Base-by-base conservation (phyloP, 129 eudicot genomes). In the Centella asiatica region DNA sequence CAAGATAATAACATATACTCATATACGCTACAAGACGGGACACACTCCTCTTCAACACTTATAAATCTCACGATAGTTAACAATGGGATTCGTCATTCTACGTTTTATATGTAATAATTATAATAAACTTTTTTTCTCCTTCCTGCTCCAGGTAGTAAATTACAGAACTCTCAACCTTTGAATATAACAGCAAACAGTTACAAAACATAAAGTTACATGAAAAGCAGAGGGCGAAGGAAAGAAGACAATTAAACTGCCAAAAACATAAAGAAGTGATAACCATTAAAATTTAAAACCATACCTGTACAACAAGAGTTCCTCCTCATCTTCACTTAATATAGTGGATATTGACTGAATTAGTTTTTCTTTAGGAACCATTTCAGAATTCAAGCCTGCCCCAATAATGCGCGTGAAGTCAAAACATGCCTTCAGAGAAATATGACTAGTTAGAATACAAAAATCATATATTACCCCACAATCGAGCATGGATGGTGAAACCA, bases 401-500 rank as follows among this genome's bases (percentile, higher is more conserved):
- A 80, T 66, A 44, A 87, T 72, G 66, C 88, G 84, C 63, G 74
- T 83, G 62, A 92, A 82, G 76, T 87, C 95, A 66, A 87, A 92
- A 77, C 96, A 92, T 50, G 92, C 99, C 97, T 90, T 74, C 69
- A 32, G 48, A 2, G 74, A 69, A 64, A 68, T 25, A 15, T 45
- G 11, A 12, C 39, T 46, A 37, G 60, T 65, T 57, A 69, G 60
- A 19, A 68, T 34, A 72, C 59, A 69, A 72, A 63, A 19, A 28
- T 44, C 44, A 67, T 17, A 20, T 37, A 45, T 52, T 65, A 65
- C 47, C n/a, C 4, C 19, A 31, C 13, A 18, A 56, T 27, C 22
- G 34, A 19, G 32, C 5, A 18, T 4, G 31, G 11, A 56, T n/a
- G 4, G 17, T 28, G n/a, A 40, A 65, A 44, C 49, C 57, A 45